Conservation (phyloP, 345 rosid genomes). For the Ceriops decandra region DNA sequence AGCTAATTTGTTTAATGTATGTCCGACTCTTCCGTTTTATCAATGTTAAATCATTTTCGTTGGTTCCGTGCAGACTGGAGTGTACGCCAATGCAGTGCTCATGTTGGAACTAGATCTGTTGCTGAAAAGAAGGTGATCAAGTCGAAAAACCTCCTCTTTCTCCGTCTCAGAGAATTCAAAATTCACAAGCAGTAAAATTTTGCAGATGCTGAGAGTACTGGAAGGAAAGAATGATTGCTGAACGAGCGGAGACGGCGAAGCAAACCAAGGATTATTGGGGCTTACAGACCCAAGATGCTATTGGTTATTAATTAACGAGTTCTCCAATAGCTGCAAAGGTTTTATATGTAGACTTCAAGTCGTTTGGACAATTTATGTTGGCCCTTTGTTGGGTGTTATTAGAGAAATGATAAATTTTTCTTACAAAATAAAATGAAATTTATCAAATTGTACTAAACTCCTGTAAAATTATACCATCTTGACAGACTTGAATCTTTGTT, state of each 20-base stretch:
- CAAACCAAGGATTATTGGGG: slow-evolving; percentile 79
- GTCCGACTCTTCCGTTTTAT: not conserved
- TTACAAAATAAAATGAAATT: no score
- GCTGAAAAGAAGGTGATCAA: slow-evolving; percentile 53
- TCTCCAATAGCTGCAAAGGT: not conserved
- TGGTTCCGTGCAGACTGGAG: slow-evolving; percentile 54
- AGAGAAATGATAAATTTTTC: no score
- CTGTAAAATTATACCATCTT: no score
- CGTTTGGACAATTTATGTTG: not conserved
- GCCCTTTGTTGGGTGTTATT: no score
- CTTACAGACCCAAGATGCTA: slow-evolving; percentile 46
- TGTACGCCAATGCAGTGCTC: slow-evolving; percentile 61
- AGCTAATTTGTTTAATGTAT: no score
- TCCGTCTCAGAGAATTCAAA: not conserved
- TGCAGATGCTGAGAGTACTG: slow-evolving; percentile 68
- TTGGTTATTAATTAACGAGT: slow-evolving; percentile 46
- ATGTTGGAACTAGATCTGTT: slow-evolving; percentile 74
- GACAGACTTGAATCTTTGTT: no score
- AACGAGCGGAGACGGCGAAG: slow-evolving; percentile 63
- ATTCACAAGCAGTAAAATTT: slow-evolving; percentile 4
- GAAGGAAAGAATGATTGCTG: slow-evolving; percentile 56
- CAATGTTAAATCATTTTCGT: not conserved
- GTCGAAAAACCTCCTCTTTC: not conserved
- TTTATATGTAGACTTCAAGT: not conserved
- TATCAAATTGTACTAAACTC: no score